A percentile compares a stretch with the other conserved stretches of the same genome.
Evolutionary conservation across 805 yeast genomes (phyloP).

Genomic region (Zygoascus tannicola): DNA sequence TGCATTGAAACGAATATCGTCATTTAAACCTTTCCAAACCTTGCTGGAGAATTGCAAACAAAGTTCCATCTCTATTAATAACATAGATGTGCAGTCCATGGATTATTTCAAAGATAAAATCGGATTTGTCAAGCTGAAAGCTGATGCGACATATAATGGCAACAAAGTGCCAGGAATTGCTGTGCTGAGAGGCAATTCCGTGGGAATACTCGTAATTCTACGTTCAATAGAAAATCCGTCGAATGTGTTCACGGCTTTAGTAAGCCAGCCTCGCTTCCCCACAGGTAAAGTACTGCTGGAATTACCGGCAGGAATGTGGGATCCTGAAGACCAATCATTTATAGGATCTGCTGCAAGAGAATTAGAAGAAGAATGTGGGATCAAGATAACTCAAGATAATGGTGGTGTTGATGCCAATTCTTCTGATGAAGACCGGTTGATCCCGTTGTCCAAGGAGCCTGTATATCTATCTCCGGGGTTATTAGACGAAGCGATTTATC

Average conservation of each 20-base stretch:
- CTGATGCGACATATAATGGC: constrained; percentile 16
- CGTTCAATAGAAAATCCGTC: constrained; percentile 13
- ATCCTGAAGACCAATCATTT: constrained; percentile 18
- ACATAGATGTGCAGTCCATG: neutral
- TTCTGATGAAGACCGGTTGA: constrained; percentile 4
- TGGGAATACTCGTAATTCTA: constrained; percentile 20
- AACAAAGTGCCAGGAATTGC: constrained; percentile 21
- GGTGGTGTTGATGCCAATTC: constrained; percentile 4
- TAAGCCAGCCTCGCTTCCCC: constrained; percentile 21
- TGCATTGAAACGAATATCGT: neutral
- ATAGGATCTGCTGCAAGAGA: constrained; percentile 22
- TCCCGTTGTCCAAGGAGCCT: constrained; percentile 7
- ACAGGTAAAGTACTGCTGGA: constrained; percentile 18
- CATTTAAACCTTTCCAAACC: constrained; percentile 10
- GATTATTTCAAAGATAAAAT: constrained; percentile 6
- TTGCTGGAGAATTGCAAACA: constrained; percentile 6
- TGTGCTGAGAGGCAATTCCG: constrained; percentile 21
- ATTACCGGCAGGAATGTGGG: constrained; percentile 25
- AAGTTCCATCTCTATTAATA: neutral
- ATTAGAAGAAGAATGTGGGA: constrained; percentile 23
- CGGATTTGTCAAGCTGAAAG: constrained; percentile 21
- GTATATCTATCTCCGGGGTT: constrained; percentile 18
- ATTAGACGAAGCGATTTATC: constrained; percentile 10
- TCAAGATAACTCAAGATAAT: constrained; percentile 14
- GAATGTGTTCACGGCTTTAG: constrained; percentile 14